Evolutionary conservation across 345 rosid species (phyloP), one percentile per base, ranked within the genome.

Genomic region (Bretschneidera sinensis): DNA sequence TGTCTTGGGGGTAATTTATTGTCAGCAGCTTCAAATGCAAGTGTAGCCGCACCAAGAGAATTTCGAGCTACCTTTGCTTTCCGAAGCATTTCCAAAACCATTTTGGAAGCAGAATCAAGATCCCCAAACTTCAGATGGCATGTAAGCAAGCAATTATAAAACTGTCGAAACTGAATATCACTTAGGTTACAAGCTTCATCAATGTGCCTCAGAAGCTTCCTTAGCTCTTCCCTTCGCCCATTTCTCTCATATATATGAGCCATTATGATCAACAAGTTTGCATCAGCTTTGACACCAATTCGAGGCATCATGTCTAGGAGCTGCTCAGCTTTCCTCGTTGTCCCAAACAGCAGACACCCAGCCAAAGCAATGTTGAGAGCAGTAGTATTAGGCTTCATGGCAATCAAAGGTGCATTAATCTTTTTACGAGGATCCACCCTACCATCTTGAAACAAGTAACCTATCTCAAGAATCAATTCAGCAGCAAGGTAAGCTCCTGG

Each of bases 271-370:
- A 87, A 78, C 64, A 88, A 72, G 54, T 75, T 71, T 24, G 87
- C 76, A 60, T 94, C 80, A 21, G 84, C 81, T 69, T 77, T 87
- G 50, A 86, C 75, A 66, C 76, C 77, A 5, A 90, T 70, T 60
- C 76, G 77, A 10, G 91, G 92, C 79, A 85, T 80, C 85, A 90
- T 77, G 59, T 87, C 87, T 17, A 94, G 77, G 34, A 94, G 94
- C 79, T 84, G 72, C 78, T 90, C 99, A 10, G 96, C 95, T 80
- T 94, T 94, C 62, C 97, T 79, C n/a, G 96, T 81, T 48, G 78
- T 79, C 63, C 85, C 90, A 55, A 79, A 90, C 85, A 87, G 64
- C 54, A 90, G 76, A 72, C 96, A 87, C 31, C 97, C 94, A 8
- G 87, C 81, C 68, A 92, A 75, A 72, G 87, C 97, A 75, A 83